Evolutionary conservation across 441 rosid genomes (phyloP).

Genomic region (Raphanus hybrid): DNA sequence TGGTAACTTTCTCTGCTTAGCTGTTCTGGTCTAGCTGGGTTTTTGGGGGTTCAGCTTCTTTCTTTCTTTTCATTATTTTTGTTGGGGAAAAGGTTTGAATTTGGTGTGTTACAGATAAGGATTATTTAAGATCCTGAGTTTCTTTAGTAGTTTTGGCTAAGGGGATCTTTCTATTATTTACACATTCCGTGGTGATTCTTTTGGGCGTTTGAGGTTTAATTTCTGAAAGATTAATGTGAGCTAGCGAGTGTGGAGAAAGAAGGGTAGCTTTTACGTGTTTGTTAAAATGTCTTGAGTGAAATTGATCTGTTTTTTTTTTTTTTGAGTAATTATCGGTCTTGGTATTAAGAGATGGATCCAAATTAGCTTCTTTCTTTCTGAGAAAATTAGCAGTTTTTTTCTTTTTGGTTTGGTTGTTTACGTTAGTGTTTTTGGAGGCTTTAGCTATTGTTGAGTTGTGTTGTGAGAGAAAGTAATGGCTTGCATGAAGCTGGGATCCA

Average conservation of each 20-base stretch:
- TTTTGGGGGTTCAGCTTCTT: slow-evolving; percentile 23
- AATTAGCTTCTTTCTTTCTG: slow-evolving; percentile 28
- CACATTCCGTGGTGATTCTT: too few species aligned
- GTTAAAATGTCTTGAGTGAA: slow-evolving; percentile 31
- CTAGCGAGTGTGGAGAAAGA: slow-evolving; percentile 21
- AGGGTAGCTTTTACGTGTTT: slow-evolving; percentile 25
- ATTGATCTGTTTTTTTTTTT: slow-evolving; percentile 18
- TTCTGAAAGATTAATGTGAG: slow-evolving; percentile 18
- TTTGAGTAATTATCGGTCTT: slow-evolving; percentile 23
- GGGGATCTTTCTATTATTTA: slow-evolving; percentile 6
- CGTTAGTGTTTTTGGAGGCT: slow-evolving; percentile 20
- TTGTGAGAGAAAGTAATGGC: slow-evolving; percentile 55
- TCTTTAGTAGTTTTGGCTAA: not conserved
- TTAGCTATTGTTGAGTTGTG: not conserved
- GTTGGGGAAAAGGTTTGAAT: slow-evolving; percentile 19
- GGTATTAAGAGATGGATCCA: slow-evolving; percentile 15
- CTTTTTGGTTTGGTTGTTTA: not conserved
- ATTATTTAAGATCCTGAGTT: slow-evolving; percentile 29
- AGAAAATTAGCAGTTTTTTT: slow-evolving; percentile 52
- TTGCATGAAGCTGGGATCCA: slow-evolving; percentile 92
- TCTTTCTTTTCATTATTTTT: not conserved
- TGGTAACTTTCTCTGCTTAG: slow-evolving; percentile 55
- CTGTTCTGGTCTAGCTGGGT: slow-evolving; percentile 44
- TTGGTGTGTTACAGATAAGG: slow-evolving; percentile 35
- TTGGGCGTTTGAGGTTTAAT: not conserved